Evolutionary conservation across 306 rosid genomes (phyloP), one percentile per base, ranked within the genome.

Genomic region (Glycine latifolia): DNA sequence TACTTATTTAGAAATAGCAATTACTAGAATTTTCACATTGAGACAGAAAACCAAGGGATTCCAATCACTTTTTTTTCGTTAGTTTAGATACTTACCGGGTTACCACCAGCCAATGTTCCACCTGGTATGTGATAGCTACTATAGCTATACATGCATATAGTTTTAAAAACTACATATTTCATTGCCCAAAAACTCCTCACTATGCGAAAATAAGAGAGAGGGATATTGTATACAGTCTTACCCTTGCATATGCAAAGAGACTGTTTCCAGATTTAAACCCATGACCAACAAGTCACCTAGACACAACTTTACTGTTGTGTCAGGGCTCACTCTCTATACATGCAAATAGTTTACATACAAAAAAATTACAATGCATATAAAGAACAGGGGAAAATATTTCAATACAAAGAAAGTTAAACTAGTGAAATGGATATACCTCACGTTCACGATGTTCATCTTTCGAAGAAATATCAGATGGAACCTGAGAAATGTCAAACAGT

Each of bases 381-480:
- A 44, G 44, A 60, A 82, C 48, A 15, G 35, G 15, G 58, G 6
- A 73, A 12, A 75, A 16, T 31, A 62, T 7, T 65, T 12, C 49
- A 37, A 49, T 44, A 80, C 50, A 62, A 52, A 11, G 20, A 43
- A 62, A 72, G 50, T 35, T 8, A 58, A 53, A 71, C 50, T 33
- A 15, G 73, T 50, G 58, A 67, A 78, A 76, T 33, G 72, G 70
- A 61, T 61, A 59, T 85, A 93, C 99, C 98, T 88, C 85, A 60
- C 86, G 49, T 47, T 75, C 87, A 60, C 69, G 73, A 72, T 80
- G 85, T 49, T 80, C 87, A 60, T 91, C 90, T 67, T 75, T 85
- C 31, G 94, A 83, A 41, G 94, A 82, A 65, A 90, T 85, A 82
- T 85, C 90, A 20, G 93, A 86, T 79, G 99, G 99, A 81, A 95